phyloP scores from a whole-genome alignment of 305 asterid species.

The Fraxinus platypoda region DNA sequence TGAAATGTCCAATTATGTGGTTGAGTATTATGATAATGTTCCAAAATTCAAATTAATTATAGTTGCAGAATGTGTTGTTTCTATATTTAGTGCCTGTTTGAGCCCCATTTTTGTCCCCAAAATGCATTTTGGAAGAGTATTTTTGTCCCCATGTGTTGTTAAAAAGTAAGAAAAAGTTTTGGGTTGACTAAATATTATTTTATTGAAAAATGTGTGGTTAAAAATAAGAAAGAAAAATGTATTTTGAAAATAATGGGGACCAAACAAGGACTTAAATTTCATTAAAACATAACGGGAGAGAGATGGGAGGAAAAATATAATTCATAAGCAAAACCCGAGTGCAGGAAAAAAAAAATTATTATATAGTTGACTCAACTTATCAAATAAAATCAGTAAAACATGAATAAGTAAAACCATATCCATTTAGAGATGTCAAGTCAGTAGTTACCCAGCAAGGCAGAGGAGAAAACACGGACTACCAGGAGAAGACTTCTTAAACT shows the following conservation, averaged over 20 bases:
- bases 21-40: not conserved
- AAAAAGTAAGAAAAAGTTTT: not conserved
- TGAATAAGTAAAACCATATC: not conserved
- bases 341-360: not conserved
- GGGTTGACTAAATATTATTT: not conserved
- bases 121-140: not conserved
- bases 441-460: conserved; percentile 60
- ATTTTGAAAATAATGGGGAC: not conserved
- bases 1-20: not conserved
- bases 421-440: not conserved
- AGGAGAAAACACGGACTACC: conserved; percentile 60
- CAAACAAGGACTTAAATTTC: not conserved
- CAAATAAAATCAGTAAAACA: not conserved
- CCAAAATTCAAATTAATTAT: not conserved
- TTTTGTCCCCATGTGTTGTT: not conserved
- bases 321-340: not conserved
- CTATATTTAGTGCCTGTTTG: not conserved
- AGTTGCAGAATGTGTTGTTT: not conserved
- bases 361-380: not conserved
- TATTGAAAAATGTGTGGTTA: not conserved
- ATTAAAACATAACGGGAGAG: not conserved
- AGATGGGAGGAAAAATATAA: not conserved
- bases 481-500: conserved; percentile 75
- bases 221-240: not conserved
- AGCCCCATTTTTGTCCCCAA: not conserved